phyloP scores from a whole-genome alignment of 352 stramenopile genomes.

The Globisporangium splendens region DNA sequence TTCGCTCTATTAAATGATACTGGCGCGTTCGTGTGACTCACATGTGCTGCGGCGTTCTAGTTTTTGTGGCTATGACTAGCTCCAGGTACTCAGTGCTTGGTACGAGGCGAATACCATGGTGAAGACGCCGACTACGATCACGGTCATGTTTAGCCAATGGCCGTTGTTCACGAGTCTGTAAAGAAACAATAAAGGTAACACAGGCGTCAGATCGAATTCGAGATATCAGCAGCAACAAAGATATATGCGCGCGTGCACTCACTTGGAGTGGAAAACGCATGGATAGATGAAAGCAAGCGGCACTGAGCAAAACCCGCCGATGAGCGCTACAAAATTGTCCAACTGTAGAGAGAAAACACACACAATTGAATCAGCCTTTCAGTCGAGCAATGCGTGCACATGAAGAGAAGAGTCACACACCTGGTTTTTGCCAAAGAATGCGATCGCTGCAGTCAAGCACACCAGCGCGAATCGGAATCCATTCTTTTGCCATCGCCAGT shows the following conservation, averaged over 20 bases:
- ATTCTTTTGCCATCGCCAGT: constrained; percentile 71
- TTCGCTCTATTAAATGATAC: constrained; percentile 12
- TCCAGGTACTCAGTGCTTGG: constrained; percentile 49
- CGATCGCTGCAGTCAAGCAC: constrained; percentile 54
- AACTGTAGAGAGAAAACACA: constrained; percentile 15
- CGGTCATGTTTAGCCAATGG: constrained; percentile 34
- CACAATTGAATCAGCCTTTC: background rate
- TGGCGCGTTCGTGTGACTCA: constrained; percentile 1
- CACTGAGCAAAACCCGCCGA: constrained; percentile 70
- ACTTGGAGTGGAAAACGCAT: constrained; percentile 57
- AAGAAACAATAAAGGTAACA: background rate
- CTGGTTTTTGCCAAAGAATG: constrained; percentile 62
- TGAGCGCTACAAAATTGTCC: constrained; percentile 71
- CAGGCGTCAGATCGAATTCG: background rate
- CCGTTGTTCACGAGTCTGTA: constrained; percentile 38
- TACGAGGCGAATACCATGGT: constrained; percentile 66
- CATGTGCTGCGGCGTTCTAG: background rate
- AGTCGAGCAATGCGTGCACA: background rate
- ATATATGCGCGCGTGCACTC: background rate
- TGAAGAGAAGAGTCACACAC: constrained; percentile 5
- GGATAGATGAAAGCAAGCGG: constrained; percentile 72
- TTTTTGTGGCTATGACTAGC: constrained; percentile 10
- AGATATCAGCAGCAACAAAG: no score
- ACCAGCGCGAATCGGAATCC: constrained; percentile 58
- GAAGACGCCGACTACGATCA: constrained; percentile 46